Base-by-base conservation (phyloP, 768 basidiomycete genomes). In the Daedalea quercina region DNA sequence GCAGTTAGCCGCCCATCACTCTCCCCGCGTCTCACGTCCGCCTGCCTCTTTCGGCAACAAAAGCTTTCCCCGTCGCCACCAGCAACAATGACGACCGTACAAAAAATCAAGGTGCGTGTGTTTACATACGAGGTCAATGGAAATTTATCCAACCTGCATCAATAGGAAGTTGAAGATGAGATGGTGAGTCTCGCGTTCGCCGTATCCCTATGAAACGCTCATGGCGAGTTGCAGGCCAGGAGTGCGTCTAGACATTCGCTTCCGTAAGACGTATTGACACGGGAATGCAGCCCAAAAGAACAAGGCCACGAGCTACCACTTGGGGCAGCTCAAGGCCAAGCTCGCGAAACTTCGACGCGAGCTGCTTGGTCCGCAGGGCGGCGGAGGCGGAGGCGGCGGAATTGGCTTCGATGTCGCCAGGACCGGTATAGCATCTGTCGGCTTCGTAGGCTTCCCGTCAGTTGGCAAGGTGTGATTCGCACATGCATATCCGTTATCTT, bases 271-370 rank as follows among this genome's bases (percentile, higher is more conserved):
- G n/a, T n/a, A n/a, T n/a, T n/a, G n/a, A n/a, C n/a, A n/a, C n/a
- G n/a, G n/a, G n/a, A 49, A 44, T 60, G n/a, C 69, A 93, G 90
- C 90, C 65, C 90, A 93, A 77, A 93, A 93, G 70, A 93, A 93
- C 71, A 93, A 93, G 82, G 90, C 90, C 73, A 92, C 90, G 60
- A 92, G 90, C 73, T 94, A 94, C 70, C 94, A 95, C 74, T 73
- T 96, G 54, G 94, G 94, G 50, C 91, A 94, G 73, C 84, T 97
- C 67, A 97, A 97, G 70, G 95, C 96, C 52, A 99, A 99, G 69
- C 84, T 99, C 49, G 96, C 96, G 47, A 99, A 99, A 68, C 86
- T 98, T 44, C 80, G 92, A 57, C 82, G 96, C 53, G 96, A 99
- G 67, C 82, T 99, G 51, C 93, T 99, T 60, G 76, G 81, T 9